phyloP scores from a whole-genome alignment of 768 basidiomycete genomes.

The Neoboletus magnificus region DNA sequence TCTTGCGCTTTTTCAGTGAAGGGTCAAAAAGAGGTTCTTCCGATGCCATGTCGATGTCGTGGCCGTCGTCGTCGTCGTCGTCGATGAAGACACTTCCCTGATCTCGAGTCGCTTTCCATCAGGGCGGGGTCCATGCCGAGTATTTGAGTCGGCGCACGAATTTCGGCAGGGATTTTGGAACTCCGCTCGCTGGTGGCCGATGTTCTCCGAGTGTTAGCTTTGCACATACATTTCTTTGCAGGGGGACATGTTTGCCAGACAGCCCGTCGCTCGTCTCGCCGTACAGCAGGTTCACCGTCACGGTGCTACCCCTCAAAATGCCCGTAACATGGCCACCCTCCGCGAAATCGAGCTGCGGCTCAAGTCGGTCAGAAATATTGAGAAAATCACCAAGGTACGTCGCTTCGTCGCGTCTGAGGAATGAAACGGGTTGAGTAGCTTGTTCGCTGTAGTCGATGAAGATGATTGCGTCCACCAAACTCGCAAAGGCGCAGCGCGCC shows the following conservation, averaged over 20 bases:
- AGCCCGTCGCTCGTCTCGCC: conserved; percentile 43
- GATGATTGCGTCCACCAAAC: conserved; percentile 98
- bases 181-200: conserved; percentile 39
- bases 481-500: conserved; percentile 91
- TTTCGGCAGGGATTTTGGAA: conserved; percentile 14
- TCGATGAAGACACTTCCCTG: conserved; percentile 13
- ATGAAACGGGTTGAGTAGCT: background rate
- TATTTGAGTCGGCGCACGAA: conserved; percentile 22
- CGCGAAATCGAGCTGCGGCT: conserved; percentile 95
- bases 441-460: conserved; percentile 77
- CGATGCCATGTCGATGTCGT: conserved; percentile 43
- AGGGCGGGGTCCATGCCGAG: conserved; percentile 22
- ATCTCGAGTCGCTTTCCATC: conserved; percentile 10
- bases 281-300: conserved; percentile 37
- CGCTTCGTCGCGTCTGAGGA: background rate
- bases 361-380: conserved; percentile 96
- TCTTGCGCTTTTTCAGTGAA: conserved; percentile 83
- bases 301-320: conserved; percentile 42
- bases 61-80: conserved; percentile 18
- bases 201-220: conserved; percentile 25
- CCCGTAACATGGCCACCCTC: conserved; percentile 94
- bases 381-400: conserved; percentile 98
- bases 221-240: background rate
- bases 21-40: conserved; percentile 82
- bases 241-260: conserved; percentile 48